A percentile compares a stretch with the other conserved stretches of the same genome.
phyloP scores from a whole-genome alignment of 2,329 filamentous ascomycete species.

The Colletotrichum sp. region DNA sequence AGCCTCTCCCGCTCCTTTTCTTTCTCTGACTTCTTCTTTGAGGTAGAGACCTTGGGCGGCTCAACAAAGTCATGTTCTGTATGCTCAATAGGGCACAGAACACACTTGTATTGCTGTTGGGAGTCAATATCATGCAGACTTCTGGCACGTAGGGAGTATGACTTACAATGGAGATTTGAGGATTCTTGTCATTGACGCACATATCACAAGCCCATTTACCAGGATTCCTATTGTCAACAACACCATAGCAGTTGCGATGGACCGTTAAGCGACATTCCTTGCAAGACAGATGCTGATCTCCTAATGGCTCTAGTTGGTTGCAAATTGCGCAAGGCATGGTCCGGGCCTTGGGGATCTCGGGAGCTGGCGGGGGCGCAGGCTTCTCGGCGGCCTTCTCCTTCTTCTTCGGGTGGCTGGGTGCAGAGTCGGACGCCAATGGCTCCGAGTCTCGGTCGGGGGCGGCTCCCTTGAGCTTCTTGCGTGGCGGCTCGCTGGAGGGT shows the following conservation, averaged over 20 bases:
- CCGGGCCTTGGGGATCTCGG: slow-evolving; percentile 80
- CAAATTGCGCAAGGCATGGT: slow-evolving; percentile 87
- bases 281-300: slow-evolving; percentile 78
- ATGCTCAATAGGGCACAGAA: slow-evolving; percentile 83
- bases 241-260: slow-evolving; percentile 91
- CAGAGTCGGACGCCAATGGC: slow-evolving; percentile 47
- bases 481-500: slow-evolving; percentile 57
- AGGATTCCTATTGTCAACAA: slow-evolving; percentile 70
- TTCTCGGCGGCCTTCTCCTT: slow-evolving; percentile 67
- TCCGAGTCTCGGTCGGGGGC: slow-evolving; percentile 57
- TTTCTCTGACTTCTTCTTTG: slow-evolving; percentile 90
- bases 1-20: slow-evolving; percentile 87
- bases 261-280: slow-evolving; percentile 90
- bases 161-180: slow-evolving; percentile 86
- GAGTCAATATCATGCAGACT: slow-evolving; percentile 27
- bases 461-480: slow-evolving; percentile 68
- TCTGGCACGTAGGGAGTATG: not conserved
- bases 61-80: slow-evolving; percentile 87
- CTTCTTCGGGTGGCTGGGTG: slow-evolving; percentile 52
- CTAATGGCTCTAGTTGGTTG: slow-evolving; percentile 71
- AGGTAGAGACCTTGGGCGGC: slow-evolving; percentile 75
- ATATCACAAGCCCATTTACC: slow-evolving; percentile 95
- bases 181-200: slow-evolving; percentile 92
- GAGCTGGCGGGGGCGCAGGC: slow-evolving; percentile 68
- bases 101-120: slow-evolving; percentile 83